Conservation (phyloP, 768 basidiomycete species). For the Kwoniella botswanensis region DNA sequence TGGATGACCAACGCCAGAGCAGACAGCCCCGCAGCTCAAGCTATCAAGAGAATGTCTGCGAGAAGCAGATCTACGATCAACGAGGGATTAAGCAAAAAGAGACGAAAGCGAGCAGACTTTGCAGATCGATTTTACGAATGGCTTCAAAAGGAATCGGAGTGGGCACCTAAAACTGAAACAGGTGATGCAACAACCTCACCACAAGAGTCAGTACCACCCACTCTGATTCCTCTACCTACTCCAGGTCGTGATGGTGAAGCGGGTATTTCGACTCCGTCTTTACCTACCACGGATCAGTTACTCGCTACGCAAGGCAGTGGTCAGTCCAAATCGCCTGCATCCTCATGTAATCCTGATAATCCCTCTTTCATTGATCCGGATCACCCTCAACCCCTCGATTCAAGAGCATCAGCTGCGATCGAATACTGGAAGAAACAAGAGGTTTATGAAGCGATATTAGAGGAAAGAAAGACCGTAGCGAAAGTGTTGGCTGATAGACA, state of each 20-base stretch:
- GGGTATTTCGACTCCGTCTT: background rate
- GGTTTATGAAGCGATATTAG: constrained; percentile 20
- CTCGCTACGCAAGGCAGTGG: background rate
- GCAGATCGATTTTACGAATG: constrained; percentile 24
- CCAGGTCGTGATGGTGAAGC: background rate
- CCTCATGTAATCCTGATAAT: background rate
- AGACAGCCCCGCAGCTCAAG: constrained; percentile 7
- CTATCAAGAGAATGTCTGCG: constrained; percentile 1
- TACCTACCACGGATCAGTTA: background rate
- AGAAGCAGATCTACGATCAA: background rate
- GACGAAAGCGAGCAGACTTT: constrained; percentile 12
- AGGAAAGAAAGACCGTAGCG: constrained; percentile 25
- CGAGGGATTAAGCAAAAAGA: constrained; percentile 2
- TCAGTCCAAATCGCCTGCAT: background rate
- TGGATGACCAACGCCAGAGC: constrained; percentile 33
- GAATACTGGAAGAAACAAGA: constrained; percentile 30
- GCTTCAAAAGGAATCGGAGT: constrained; percentile 11
- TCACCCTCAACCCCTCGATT: constrained; percentile 24
- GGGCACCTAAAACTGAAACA: background rate
- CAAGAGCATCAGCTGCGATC: constrained; percentile 15
- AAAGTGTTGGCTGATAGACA: constrained; percentile 21
- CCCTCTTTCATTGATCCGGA: constrained; percentile 3
- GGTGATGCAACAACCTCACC: background rate
- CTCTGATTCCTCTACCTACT: background rate
- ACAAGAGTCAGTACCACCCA: background rate